Evolutionary conservation across 2,329 filamentous ascomycete species (phyloP), one percentile per base, ranked within the genome.

Genomic region (Aspergillus sp.): DNA sequence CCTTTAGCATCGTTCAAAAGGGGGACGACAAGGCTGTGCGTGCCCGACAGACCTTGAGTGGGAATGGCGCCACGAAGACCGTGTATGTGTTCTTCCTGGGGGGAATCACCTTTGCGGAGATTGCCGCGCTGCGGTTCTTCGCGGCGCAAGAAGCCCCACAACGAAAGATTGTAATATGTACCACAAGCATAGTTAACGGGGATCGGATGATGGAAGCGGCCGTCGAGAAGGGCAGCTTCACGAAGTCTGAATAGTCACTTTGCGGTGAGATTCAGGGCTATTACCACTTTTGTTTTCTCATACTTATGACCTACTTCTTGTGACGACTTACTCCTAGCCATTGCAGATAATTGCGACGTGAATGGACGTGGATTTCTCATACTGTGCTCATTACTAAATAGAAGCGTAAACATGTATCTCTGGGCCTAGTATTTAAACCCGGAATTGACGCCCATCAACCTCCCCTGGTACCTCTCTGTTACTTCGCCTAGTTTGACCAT

Each of bases 61-160:
- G 91, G 0, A 85, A 79, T 45, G 82, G 83, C 14, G 84, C 84
- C 47, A 86, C 86, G 69, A 96, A 96, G 77, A 93, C 89, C 0
- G 88, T 96, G 0, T 89, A 97, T 66, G 87, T 99, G n/a, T 96
- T 97, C 62, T 97, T 97, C 73, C 77, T 99, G 16, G 94, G 94
- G n/a, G 95, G 94, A 2, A 89, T 99, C 50, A 97, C 91, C 0
- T 96, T 95, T 67, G 93, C 94, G 0, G 94, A 99, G 73, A 93
- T 99, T 69, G 91, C 95, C 38, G 94, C 95, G 17, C 70, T 99
- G 67, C 82, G 95, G 50, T 97, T 96, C 68, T 88, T 99, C 61
- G 90, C 89, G 9, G 86, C 86, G 67, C 87, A 93, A 71, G 87
- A 94, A 84, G 83, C 89, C 78, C 87, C 81, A 47, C 86, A 87